phyloP scores from a whole-genome alignment of 2,329 filamentous ascomycete species.

The Lachnellula subtilissima region DNA sequence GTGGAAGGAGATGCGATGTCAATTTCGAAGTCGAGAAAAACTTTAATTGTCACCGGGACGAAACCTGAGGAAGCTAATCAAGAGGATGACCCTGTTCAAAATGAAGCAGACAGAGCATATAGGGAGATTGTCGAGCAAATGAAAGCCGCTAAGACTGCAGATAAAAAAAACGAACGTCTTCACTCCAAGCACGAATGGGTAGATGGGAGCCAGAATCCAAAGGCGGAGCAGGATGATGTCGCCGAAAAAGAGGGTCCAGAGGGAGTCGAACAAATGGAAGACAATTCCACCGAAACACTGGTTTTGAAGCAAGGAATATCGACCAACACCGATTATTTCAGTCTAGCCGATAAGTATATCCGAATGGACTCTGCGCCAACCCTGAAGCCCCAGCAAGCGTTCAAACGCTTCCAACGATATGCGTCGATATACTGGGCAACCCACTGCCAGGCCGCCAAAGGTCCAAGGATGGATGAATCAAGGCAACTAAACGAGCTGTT shows the following conservation, averaged over 20 bases:
- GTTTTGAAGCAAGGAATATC: no score
- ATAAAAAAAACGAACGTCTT: no score
- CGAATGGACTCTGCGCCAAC: background rate
- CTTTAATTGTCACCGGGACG: no score
- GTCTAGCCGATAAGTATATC: slow-evolving; percentile 1
- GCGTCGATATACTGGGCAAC: slow-evolving; percentile 12
- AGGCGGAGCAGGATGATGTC: no score
- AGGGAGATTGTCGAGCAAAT: slow-evolving; percentile 46
- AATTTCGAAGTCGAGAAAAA: no score
- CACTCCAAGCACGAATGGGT: no score
- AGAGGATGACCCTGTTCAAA: slow-evolving; percentile 40
- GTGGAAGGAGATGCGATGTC: no score
- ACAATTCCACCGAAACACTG: no score
- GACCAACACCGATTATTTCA: slow-evolving; percentile 44
- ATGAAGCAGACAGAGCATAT: slow-evolving; percentile 50
- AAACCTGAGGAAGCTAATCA: background rate
- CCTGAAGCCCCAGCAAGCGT: slow-evolving; percentile 2
- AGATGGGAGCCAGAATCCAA: no score
- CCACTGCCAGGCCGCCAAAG: slow-evolving; percentile 7
- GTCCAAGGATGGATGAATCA: slow-evolving; percentile 3
- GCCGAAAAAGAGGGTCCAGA: no score
- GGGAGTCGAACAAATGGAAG: no score
- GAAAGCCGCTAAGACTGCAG: slow-evolving; percentile 42
- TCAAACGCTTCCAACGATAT: slow-evolving; percentile 13
- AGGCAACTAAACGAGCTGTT: slow-evolving; percentile 1